Percentiles rank a stretch among this genome's conserved stretches.
Evolutionary conservation across 2,329 filamentous ascomycete species (phyloP).

Genomic region (Metarhizium humberi): DNA sequence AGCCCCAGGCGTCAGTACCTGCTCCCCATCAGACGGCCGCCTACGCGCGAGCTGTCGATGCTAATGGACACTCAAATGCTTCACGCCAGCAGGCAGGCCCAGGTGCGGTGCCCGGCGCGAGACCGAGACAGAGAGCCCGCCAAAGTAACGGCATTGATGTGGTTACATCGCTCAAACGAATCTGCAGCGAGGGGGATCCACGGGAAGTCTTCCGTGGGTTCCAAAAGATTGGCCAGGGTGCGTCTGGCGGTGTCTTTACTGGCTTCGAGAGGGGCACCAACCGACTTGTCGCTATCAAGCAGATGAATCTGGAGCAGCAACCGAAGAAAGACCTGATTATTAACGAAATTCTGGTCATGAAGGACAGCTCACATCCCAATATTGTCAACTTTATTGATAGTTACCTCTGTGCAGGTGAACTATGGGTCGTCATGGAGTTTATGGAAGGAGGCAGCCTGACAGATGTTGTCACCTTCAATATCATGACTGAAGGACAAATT

Average conservation of each 20-base stretch:
- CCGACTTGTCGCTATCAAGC: slow-evolving; percentile 92
- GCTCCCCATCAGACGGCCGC: slow-evolving; percentile 15
- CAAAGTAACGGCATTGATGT: slow-evolving; percentile 79
- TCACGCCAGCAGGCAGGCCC: slow-evolving; percentile 26
- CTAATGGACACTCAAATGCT: slow-evolving; percentile 22
- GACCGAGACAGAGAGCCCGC: slow-evolving; percentile 68
- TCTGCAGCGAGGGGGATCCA: slow-evolving; percentile 85
- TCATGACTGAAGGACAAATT: slow-evolving; percentile 97
- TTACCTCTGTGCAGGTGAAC: slow-evolving; percentile 77
- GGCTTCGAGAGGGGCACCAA: slow-evolving; percentile 79
- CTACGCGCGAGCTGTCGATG: slow-evolving; percentile 19
- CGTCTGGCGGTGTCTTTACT: slow-evolving; percentile 90
- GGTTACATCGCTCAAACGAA: slow-evolving; percentile 71
- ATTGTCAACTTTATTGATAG: slow-evolving; percentile 99
- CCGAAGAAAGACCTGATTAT: slow-evolving; percentile 99
- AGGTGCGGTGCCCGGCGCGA: slow-evolving; percentile 39
- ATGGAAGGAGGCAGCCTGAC: slow-evolving; percentile 98
- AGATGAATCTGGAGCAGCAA: slow-evolving; percentile 98
- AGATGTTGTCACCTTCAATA: slow-evolving; percentile 97
- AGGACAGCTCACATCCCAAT: slow-evolving; percentile 95
- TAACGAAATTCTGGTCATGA: slow-evolving; percentile 99
- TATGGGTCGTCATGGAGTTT: slow-evolving; percentile 99
- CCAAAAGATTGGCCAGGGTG: slow-evolving; percentile 94
- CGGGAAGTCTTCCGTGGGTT: slow-evolving; percentile 78
- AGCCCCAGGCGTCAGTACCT: slow-evolving; percentile 15